Percentiles rank a stretch among this genome's conserved stretches.
Evolutionary conservation across 805 yeast species (phyloP).

Genomic region (Starmerella tilneyi): DNA sequence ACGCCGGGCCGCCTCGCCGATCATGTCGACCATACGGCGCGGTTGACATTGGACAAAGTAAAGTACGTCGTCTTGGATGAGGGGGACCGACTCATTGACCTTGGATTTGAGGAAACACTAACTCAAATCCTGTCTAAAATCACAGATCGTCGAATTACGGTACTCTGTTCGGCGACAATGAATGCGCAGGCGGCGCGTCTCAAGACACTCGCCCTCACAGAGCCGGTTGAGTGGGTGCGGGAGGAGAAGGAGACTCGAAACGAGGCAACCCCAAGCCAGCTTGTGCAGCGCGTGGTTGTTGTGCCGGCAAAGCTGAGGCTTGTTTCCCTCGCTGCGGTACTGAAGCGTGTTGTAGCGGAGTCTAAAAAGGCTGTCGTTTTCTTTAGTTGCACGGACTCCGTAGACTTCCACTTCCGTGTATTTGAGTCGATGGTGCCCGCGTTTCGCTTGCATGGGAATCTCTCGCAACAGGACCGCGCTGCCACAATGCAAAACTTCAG

Average conservation of each 20-base stretch:
- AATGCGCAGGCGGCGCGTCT: conserved; percentile 68
- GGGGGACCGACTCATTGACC: conserved; percentile 90
- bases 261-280: conserved; percentile 74
- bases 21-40: conserved; percentile 81
- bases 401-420: conserved; percentile 76
- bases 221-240: conserved; percentile 57
- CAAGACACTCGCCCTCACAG: conserved; percentile 63
- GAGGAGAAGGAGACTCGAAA: conserved; percentile 26
- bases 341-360: conserved; percentile 39
- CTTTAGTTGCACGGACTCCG: conserved; percentile 92
- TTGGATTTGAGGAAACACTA: conserved; percentile 93
- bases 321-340: conserved; percentile 62
- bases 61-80: conserved; percentile 90
- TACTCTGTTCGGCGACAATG: conserved; percentile 91
- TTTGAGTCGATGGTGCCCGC: conserved; percentile 45
- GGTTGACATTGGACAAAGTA: conserved; percentile 59
- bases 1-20: conserved; percentile 96
- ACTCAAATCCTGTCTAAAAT: conserved; percentile 54
- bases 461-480: conserved; percentile 74
- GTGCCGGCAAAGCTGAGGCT: conserved; percentile 88
- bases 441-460: conserved; percentile 79
- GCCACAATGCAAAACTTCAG: conserved; percentile 43
- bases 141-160: conserved; percentile 62
- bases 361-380: conserved; percentile 50
- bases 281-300: conserved; percentile 65